Base-by-base conservation (phyloP, 768 basidiomycete genomes). In the Terana coerulea region DNA sequence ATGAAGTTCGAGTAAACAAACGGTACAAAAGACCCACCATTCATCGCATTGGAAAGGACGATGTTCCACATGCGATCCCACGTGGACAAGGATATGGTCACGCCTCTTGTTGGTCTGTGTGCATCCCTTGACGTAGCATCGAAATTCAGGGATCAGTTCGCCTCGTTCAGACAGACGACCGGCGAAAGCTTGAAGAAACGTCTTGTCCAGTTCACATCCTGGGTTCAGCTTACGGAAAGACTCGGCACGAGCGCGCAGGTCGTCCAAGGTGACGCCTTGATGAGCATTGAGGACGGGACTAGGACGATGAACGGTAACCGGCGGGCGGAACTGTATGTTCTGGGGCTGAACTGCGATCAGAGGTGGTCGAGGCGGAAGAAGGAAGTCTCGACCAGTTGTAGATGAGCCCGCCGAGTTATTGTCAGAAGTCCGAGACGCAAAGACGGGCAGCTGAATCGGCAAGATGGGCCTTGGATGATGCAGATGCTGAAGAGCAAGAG, bases 11-110 rank as follows among this genome's bases (percentile, higher is more conserved):
- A 29, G 14, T 21, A 22, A 31, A 21, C 29, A 25, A 10, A 21
- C 9, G 22, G 30, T 21, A 40, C 12, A n/a, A 14, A 21, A 17
- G 11, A 74, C 81, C 53, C 60, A 86, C 86, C 86, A 88, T 58
- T 76, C 61, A n/a, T 70, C 59, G 57, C 86, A 88, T 41, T 74
- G 69, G 64, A 81, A 88, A 4, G 79, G 83, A 56, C 84, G 68
- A 59, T 86, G 81, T 53, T 84, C 80, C 45, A 88, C 73, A 61
- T 88, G 86, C 15, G 81, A 80, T 26, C 86, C 84, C 28, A 88
- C 76, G 53, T 88, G 86, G 31, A 85, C 84, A 26, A 86, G 63
- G 54, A 88, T 88, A 55, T 88, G 86, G 61, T 88, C 86, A 49
- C 81, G 72, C 51, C 86, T 74, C 65, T 83, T 87, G 71, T 88